phyloP scores from a whole-genome alignment of 805 yeast species.

The Yarrowia yakushimensis region DNA sequence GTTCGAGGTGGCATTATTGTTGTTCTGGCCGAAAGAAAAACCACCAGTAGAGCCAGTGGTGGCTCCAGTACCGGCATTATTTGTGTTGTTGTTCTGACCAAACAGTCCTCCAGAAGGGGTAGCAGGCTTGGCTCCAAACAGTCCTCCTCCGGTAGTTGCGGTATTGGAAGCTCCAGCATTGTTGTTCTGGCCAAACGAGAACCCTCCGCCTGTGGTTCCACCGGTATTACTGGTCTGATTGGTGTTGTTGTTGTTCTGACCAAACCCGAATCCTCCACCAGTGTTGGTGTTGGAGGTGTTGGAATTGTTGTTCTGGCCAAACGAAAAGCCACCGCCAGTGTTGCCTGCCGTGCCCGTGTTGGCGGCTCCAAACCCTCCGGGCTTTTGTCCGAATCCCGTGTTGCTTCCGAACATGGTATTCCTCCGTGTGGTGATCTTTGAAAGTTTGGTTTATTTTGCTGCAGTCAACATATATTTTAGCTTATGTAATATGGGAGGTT shows the following conservation, averaged over 20 bases:
- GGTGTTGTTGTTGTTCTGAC: constrained; percentile 4
- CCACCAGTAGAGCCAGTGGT: constrained; percentile 27
- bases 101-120: constrained; percentile 29
- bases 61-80: constrained; percentile 20
- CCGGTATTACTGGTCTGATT: background rate
- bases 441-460: constrained; percentile 15
- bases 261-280: background rate
- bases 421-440: constrained; percentile 1
- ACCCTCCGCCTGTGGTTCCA: constrained; percentile 34
- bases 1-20: constrained; percentile 26
- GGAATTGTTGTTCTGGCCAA: constrained; percentile 34
- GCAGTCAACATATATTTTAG: background rate
- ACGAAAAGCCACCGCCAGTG: constrained; percentile 37
- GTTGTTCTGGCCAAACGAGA: constrained; percentile 34
- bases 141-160: constrained; percentile 31
- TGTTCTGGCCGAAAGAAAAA: constrained; percentile 28
- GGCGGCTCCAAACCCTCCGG: background rate
- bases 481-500: background rate
- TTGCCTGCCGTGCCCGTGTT: background rate
- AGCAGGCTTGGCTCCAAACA: constrained; percentile 25
- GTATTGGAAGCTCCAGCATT: background rate
- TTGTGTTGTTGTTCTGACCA: constrained; percentile 20
- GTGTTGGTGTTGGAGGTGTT: constrained; percentile 24
- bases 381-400: constrained; percentile 31
- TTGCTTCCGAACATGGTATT: constrained; percentile 32